phyloP scores from a whole-genome alignment of 345 rosid genomes.

The Eucalyptus cloeziana region DNA sequence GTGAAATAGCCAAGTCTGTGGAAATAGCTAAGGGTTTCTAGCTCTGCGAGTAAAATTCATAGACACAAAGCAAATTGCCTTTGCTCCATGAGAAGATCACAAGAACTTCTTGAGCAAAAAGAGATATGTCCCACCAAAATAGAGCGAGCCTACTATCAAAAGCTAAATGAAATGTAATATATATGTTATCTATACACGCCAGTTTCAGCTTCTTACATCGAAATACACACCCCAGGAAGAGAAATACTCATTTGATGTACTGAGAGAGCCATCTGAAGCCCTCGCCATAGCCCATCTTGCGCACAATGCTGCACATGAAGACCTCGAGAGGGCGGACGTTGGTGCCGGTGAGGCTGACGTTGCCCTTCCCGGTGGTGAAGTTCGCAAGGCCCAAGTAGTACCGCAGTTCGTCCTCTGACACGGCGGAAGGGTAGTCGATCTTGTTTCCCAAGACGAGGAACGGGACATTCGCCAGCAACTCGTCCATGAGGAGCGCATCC shows the following conservation, averaged over 20 bases:
- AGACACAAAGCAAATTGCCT: neutral
- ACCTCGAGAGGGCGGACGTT: conserved; percentile 18
- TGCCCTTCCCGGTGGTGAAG: conserved; percentile 22
- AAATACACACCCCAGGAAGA: neutral
- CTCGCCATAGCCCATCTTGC: conserved; percentile 28
- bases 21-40: no score
- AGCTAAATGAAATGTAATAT: neutral
- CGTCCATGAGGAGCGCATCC: conserved; percentile 20
- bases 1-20: no score
- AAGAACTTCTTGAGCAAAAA: neutral
- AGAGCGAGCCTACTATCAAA: neutral
- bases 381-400: conserved; percentile 10
- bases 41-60: neutral
- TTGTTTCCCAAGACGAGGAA: conserved; percentile 25
- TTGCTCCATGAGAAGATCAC: neutral
- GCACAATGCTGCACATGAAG: conserved; percentile 29
- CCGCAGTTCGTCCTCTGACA: conserved; percentile 15
- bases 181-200: neutral
- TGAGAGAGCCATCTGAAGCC: conserved; percentile 21
- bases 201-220: neutral
- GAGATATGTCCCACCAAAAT: neutral
- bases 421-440: conserved; percentile 18
- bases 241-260: conserved; percentile 3
- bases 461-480: conserved; percentile 9
- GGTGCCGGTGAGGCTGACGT: conserved; percentile 2